phyloP scores from a whole-genome alignment of 108 stramenopile genomes.

The Schizochytrium sp. region DNA sequence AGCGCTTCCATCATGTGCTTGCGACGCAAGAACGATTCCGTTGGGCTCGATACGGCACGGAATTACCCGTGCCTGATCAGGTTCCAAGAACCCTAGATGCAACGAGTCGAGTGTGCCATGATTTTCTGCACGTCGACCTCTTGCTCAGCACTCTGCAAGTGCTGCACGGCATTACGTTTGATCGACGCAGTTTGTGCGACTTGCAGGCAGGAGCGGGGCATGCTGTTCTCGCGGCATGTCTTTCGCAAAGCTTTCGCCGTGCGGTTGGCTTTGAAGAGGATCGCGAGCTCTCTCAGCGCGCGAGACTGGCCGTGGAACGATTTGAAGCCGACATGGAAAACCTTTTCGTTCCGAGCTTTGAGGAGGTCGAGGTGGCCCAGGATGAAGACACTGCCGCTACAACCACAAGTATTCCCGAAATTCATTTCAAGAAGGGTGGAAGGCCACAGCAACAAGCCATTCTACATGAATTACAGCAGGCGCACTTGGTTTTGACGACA shows the following conservation, averaged over 20 bases:
- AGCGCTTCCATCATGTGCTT: not conserved
- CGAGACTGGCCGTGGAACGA: not conserved
- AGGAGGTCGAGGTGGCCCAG: not conserved
- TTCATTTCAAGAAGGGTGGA: not conserved
- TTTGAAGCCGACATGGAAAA: not conserved
- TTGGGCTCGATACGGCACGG: not conserved
- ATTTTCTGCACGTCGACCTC: not conserved
- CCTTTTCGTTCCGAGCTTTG: not conserved
- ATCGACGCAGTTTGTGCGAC: not conserved
- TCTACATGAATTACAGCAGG: not conserved
- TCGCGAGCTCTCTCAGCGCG: not conserved
- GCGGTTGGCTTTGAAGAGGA: not conserved
- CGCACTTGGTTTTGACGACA: not conserved
- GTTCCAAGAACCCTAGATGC: not conserved
- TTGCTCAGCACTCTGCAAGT: not conserved
- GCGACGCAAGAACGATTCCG: not conserved
- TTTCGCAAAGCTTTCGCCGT: not conserved
- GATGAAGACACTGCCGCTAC: not conserved
- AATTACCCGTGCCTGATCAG: not conserved
- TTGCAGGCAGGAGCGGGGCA: not conserved
- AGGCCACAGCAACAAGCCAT: not conserved
- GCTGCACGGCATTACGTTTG: not conserved
- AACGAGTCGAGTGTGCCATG: not conserved
- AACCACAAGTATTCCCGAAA: not conserved
- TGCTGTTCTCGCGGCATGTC: not conserved